These are phyloP conservation scores for Xylariaceae sp. DNA, from an alignment of 2,329 filamentous ascomycete genomes.

Conservation along the genomic window DNA sequence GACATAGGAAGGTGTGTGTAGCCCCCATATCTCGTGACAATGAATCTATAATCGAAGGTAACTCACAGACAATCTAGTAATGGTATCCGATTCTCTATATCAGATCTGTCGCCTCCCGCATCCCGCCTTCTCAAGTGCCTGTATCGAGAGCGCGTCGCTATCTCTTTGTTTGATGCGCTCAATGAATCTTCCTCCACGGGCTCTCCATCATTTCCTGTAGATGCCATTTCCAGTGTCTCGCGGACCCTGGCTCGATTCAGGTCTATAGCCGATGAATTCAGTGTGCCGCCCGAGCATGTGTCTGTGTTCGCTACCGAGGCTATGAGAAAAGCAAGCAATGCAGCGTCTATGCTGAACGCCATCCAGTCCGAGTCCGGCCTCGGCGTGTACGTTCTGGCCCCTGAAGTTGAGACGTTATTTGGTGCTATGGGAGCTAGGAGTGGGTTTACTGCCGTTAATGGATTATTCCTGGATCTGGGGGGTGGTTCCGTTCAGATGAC, in stretches of 20 bases:
- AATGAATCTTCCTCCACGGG: slow-evolving; percentile 44
- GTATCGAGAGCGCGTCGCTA: slow-evolving; percentile 71
- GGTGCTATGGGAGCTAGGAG: slow-evolving; percentile 81
- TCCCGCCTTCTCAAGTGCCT: slow-evolving; percentile 71
- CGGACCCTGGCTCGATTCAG: slow-evolving; percentile 66
- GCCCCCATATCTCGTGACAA: not conserved
- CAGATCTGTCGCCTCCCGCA: slow-evolving; percentile 66
- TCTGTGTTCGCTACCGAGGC: slow-evolving; percentile 84
- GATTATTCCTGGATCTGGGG: slow-evolving; percentile 82
- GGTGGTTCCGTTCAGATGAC: slow-evolving; percentile 66
- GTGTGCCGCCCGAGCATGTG: slow-evolving; percentile 61
- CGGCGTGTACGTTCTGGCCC: slow-evolving; percentile 67
- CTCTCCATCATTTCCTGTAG: slow-evolving; percentile 42
- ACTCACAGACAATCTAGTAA: slow-evolving; percentile 53
- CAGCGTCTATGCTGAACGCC: slow-evolving; percentile 58
- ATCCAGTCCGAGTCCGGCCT: slow-evolving; percentile 64
- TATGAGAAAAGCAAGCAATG: slow-evolving; percentile 75
- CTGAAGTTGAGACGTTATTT: slow-evolving; percentile 75
- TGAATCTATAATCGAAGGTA: not conserved
- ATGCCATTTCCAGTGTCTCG: slow-evolving; percentile 63
- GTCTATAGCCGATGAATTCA: slow-evolving; percentile 63
- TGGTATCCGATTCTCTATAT: slow-evolving; percentile 89
- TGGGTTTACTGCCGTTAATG: slow-evolving; percentile 63
- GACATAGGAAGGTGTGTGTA: slow-evolving; percentile 56
- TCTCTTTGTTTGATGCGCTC: slow-evolving; percentile 82